A percentile compares a stretch with the other conserved stretches of the same genome.
Conservation (phyloP, 345 rosid genomes). For the Durio zibethinus region DNA sequence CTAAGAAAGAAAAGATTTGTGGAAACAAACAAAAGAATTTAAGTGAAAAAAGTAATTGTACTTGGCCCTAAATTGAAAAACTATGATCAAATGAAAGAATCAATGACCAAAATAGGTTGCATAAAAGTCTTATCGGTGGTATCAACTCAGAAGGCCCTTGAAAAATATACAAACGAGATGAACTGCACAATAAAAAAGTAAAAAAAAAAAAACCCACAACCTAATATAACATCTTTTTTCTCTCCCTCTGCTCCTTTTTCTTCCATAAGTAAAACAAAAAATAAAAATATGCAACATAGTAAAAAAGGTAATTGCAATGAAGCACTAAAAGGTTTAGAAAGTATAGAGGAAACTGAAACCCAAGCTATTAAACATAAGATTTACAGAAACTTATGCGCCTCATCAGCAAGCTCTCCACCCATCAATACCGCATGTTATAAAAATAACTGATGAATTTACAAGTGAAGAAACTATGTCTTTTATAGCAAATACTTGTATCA, state of each 20-base stretch:
- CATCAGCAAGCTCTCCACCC: not conserved
- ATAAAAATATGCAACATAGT: not conserved
- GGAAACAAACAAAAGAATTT: not conserved
- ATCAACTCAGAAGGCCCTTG: conserved; percentile 90
- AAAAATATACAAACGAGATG: conserved; percentile 78
- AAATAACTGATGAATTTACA: too few species aligned
- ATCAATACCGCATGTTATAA: too few species aligned
- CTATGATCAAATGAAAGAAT: not conserved
- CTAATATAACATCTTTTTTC: too few species aligned
- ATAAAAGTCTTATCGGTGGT: conserved; percentile 81
- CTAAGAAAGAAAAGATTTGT: not conserved
- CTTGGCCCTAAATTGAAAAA: not conserved
- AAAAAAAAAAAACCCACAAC: too few species aligned
- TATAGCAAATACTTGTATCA: not conserved
- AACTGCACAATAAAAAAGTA: conserved; percentile 37
- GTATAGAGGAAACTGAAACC: not conserved
- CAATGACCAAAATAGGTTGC: not conserved
- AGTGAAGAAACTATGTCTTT: too few species aligned
- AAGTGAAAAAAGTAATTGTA: not conserved
- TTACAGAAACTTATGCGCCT: not conserved
- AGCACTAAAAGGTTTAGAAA: not conserved
- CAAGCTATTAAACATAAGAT: not conserved
- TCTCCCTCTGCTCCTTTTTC: too few species aligned
- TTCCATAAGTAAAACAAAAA: too few species aligned
- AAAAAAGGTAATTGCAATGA: not conserved